phyloP scores from a whole-genome alignment of 2,329 filamentous ascomycete species.

The Aspergillus ustus region DNA sequence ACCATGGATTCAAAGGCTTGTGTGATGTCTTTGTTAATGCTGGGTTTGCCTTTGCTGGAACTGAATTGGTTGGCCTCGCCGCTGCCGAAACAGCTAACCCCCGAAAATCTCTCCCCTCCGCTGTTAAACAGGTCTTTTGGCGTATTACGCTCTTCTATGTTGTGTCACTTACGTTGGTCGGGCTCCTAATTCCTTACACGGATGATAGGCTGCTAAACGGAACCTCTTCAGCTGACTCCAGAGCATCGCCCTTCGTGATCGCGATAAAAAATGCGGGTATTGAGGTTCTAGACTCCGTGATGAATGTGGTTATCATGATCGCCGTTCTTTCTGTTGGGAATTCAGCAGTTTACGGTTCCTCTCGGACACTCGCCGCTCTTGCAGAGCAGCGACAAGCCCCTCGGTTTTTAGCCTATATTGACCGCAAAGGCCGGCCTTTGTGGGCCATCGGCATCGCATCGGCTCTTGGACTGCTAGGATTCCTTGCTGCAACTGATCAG shows the following conservation, averaged over 20 bases:
- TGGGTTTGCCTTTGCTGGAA: slow-evolving; percentile 66
- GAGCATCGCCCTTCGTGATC: slow-evolving; percentile 90
- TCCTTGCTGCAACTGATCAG: slow-evolving; percentile 68
- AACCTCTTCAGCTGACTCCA: slow-evolving; percentile 65
- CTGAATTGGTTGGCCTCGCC: slow-evolving; percentile 65
- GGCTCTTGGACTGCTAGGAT: slow-evolving; percentile 73
- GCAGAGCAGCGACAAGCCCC: slow-evolving; percentile 88
- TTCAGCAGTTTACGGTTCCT: slow-evolving; percentile 88
- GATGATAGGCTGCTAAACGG: slow-evolving; percentile 66
- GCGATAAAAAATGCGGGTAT: slow-evolving; percentile 87
- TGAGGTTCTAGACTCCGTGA: slow-evolving; percentile 77
- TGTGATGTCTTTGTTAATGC: slow-evolving; percentile 68
- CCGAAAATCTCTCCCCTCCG: slow-evolving; percentile 75
- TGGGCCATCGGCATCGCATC: slow-evolving; percentile 72
- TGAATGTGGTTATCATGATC: slow-evolving; percentile 94
- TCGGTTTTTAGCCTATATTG: slow-evolving; percentile 76
- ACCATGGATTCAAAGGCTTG: slow-evolving; percentile 70
- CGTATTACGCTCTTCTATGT: slow-evolving; percentile 90
- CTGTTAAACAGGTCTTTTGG: slow-evolving; percentile 95
- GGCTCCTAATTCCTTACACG: slow-evolving; percentile 77
- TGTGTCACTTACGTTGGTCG: slow-evolving; percentile 77
- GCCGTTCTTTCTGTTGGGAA: slow-evolving; percentile 91
- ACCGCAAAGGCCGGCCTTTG: slow-evolving; percentile 78
- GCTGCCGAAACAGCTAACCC: slow-evolving; percentile 64
- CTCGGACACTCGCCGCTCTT: slow-evolving; percentile 84